Evolutionary conservation across 805 yeast genomes (phyloP).

Genomic region (Lipomyces spencermartinsiae): DNA sequence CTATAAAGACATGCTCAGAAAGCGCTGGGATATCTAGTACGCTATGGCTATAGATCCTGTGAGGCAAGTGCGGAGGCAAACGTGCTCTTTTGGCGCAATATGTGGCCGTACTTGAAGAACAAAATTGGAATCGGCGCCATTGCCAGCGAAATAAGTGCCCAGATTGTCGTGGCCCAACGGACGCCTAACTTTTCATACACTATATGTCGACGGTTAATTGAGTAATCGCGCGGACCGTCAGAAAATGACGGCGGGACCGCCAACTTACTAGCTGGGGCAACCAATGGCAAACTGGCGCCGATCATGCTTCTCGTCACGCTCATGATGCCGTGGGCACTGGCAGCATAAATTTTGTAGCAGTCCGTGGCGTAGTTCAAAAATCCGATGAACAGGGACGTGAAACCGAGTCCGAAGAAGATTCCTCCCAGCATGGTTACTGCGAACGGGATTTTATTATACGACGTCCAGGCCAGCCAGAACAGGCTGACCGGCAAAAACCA

Average conservation of each 20-base stretch:
- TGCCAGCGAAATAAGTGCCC: constrained; percentile 63
- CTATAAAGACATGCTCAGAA: no score
- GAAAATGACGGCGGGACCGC: no score
- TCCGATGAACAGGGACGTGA: constrained; percentile 72
- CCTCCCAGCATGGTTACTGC: constrained; percentile 61
- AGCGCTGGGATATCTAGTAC: no score
- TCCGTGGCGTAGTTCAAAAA: constrained; percentile 65
- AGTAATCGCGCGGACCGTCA: constrained; percentile 35
- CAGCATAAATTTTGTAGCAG: constrained; percentile 38
- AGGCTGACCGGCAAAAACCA: constrained; percentile 56
- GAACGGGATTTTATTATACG: constrained; percentile 56
- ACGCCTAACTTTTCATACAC: constrained; percentile 59
- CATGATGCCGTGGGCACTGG: constrained; percentile 37
- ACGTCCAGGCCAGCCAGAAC: constrained; percentile 66
- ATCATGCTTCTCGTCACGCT: constrained; percentile 33
- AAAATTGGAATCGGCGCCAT: constrained; percentile 63
- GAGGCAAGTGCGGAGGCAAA: no score
- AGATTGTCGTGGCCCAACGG: constrained; percentile 63
- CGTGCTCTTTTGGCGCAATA: constrained; percentile 46
- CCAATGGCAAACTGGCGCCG: constrained; percentile 54
- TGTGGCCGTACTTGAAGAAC: constrained; percentile 58
- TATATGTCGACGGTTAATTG: no score
- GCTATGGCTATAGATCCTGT: no score
- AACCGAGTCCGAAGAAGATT: constrained; percentile 63
- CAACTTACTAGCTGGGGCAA: constrained; percentile 48